Base-by-base conservation (phyloP, 1,284 basidiomycete genomes). In the Chalciporus piperatoides region DNA sequence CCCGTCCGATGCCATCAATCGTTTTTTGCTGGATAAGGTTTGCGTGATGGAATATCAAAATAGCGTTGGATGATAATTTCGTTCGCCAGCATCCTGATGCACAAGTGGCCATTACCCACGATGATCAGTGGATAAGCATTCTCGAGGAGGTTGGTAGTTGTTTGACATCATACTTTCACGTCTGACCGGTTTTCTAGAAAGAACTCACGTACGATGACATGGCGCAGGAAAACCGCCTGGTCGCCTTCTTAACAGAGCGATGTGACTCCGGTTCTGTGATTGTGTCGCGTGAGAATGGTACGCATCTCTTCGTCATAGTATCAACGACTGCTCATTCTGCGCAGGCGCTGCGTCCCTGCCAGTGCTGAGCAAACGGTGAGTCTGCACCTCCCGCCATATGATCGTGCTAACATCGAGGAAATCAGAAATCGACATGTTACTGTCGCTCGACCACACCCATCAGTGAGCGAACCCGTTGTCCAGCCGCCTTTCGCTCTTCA, bases 1-100 rank as follows among this genome's bases (percentile, higher is more conserved):
- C 25, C 27, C 30, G 4, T 43, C 41, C 6, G 48, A 50, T 5
- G 7, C 32, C 8, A 33, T 52, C 27, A 52, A 52, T 11, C 25
- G 15, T 25, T 46, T 40, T 28, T 15, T 51, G 3, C 12, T 51
- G 14, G 33, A 49, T 10, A 38, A 51, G 49, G 49, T 51, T 32
- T 15, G 50, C 10, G 14, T 2, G 4, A 9, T 17, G 6, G n/a
- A 15, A 4, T 5, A 9, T 10, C 5, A 6, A 36, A 25, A 4
- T 15, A 38, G 5, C 3, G 4, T 17, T 28, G 30, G 30, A n/a
- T 51, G 9, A 38, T 3, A 9, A 3, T 11, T 11, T 7, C 1
- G 24, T 10, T 39, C 6, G 0, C 9, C 2, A 51, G 50, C 25
- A 39, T 23, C 14, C 41, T 2, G 9, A 28, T 3, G 49, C 49